Conservation (phyloP, 768 basidiomycete species). For the Boletus patriciae region DNA sequence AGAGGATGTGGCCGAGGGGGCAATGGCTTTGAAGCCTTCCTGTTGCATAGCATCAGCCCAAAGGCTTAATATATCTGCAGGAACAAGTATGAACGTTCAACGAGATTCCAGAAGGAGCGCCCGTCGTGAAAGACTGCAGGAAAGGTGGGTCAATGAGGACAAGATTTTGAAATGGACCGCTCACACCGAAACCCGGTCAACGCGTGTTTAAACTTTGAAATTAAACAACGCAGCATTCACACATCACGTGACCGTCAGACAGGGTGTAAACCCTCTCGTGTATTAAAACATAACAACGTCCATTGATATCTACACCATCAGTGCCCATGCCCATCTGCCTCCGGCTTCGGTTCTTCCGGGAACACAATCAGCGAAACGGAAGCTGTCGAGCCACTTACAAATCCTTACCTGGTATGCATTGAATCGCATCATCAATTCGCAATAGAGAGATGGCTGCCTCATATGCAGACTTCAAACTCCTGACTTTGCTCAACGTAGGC, state of each 20-base stretch:
- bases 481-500: constrained; percentile 96
- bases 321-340: constrained; percentile 76
- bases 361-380: constrained; percentile 18
- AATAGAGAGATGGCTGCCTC: constrained; percentile 94
- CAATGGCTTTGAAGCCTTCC: constrained; percentile 40
- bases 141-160: constrained; percentile 10
- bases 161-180: constrained; percentile 22
- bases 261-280: background rate
- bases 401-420: constrained; percentile 77
- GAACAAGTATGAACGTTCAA: constrained; percentile 20
- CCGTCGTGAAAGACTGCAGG: constrained; percentile 10
- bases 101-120: constrained; percentile 5
- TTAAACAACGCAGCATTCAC: constrained; percentile 17
- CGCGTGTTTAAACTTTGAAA: constrained; percentile 20
- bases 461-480: constrained; percentile 94
- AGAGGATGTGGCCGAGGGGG: constrained; percentile 42
- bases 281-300: constrained; percentile 12
- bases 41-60: constrained; percentile 53
- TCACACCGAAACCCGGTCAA: constrained; percentile 12
- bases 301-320: constrained; percentile 32
- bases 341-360: constrained; percentile 63
- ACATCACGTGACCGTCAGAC: constrained; percentile 32
- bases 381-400: background rate
- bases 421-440: constrained; percentile 95
- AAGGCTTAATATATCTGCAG: constrained; percentile 30